Conservation (phyloP, 2,329 filamentous ascomycete species). For the Raffaelea arxii region DNA sequence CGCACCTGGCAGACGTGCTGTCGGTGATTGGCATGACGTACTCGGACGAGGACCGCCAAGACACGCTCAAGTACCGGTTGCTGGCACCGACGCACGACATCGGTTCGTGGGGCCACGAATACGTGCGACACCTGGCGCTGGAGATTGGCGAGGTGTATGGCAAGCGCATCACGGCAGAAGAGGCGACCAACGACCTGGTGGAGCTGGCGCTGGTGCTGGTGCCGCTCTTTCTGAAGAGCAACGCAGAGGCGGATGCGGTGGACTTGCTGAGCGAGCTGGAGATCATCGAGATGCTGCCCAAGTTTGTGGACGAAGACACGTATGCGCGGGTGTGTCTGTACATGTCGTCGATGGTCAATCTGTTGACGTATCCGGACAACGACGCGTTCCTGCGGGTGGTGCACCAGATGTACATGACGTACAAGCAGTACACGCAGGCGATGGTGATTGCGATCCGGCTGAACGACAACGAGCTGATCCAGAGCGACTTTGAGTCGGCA, state of each 20-base stretch:
- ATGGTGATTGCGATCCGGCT: constrained; percentile 90
- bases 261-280: constrained; percentile 95
- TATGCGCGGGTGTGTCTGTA: constrained; percentile 91
- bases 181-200: constrained; percentile 72
- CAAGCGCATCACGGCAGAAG: constrained; percentile 76
- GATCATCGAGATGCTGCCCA: constrained; percentile 85
- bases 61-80: constrained; percentile 92
- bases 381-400: constrained; percentile 89
- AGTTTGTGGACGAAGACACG: constrained; percentile 88
- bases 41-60: constrained; percentile 89
- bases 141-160: constrained; percentile 94
- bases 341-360: constrained; percentile 97
- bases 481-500: constrained; percentile 67
- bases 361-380: constrained; percentile 96
- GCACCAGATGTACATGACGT: constrained; percentile 86
- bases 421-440: constrained; percentile 87
- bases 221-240: constrained; percentile 92
- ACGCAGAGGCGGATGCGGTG: constrained; percentile 95
- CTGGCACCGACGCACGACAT: constrained; percentile 86
- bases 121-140: constrained; percentile 86
- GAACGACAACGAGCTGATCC: constrained; percentile 77
- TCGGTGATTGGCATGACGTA: constrained; percentile 99
- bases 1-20: constrained; percentile 82
- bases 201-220: constrained; percentile 78
- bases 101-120: constrained; percentile 96